Evolutionary conservation across 208 protist species (phyloP).

Genomic region (Blechomonas ayalai): DNA sequence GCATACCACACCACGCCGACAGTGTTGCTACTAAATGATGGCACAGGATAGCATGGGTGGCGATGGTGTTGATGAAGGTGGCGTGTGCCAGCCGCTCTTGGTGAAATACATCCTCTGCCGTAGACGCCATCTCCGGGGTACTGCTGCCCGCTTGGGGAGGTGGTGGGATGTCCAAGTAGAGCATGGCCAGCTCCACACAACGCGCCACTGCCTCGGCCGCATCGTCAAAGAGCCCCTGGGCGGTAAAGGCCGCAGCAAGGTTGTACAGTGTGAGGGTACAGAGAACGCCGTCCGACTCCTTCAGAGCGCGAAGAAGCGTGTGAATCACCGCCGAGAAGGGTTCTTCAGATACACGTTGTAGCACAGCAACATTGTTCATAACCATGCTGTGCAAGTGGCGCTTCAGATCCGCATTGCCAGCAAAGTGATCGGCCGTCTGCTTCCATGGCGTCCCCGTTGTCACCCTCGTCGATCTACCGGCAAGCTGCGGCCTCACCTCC

Average conservation of each 20-base stretch:
- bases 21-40: constrained; percentile 73
- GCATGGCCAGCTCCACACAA: constrained; percentile 54
- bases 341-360: constrained; percentile 13
- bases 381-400: constrained; percentile 23
- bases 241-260: constrained; percentile 45
- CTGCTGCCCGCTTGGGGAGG: too few relatives aligned
- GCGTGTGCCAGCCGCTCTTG: constrained; percentile 4
- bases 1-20: constrained; percentile 48
- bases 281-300: constrained; percentile 28
- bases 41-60: constrained; percentile 52
- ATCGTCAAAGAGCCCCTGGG: constrained; percentile 47
- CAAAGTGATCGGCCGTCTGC: constrained; percentile 10
- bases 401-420: constrained; percentile 7
- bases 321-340: constrained; percentile 11
- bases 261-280: constrained; percentile 69
- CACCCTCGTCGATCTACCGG: neutral
- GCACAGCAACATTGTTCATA: constrained; percentile 45
- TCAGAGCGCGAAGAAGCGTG: constrained; percentile 42
- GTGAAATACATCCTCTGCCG: neutral
- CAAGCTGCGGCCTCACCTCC: constrained; percentile 1
- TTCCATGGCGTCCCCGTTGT: neutral
- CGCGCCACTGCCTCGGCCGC: constrained; percentile 64
- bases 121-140: too few relatives aligned
- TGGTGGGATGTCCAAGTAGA: constrained; percentile 20
- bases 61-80: constrained; percentile 18